Conservation (phyloP, 177 flowering plant genomes). For the Vitis hybrid region DNA sequence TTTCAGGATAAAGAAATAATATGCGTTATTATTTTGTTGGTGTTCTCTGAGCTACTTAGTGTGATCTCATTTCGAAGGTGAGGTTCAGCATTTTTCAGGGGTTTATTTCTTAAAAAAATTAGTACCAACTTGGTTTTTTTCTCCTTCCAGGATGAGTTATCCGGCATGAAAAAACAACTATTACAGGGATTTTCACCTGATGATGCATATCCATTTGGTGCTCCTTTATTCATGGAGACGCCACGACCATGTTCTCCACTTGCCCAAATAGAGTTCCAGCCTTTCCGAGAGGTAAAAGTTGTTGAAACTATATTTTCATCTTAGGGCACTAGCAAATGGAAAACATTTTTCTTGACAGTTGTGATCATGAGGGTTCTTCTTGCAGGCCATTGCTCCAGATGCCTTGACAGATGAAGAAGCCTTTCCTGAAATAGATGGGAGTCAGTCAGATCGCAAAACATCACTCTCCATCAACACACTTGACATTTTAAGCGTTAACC, state of each 20-base stretch:
- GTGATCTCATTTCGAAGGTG: no score
- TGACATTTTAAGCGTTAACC: constrained; percentile 72
- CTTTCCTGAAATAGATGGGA: constrained; percentile 55
- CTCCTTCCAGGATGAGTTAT: constrained; percentile 54
- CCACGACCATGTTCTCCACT: constrained; percentile 76
- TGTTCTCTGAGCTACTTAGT: no score
- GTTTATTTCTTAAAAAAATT: not conserved
- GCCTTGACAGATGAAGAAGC: constrained; percentile 62
- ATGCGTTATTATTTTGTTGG: no score
- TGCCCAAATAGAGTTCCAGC: constrained; percentile 46
- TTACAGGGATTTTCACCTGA: constrained; percentile 72
- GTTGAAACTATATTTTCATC: constrained; percentile 2
- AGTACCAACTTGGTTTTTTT: not conserved
- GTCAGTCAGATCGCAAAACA: constrained; percentile 64
- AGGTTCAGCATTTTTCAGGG: not conserved
- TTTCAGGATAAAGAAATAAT: no score
- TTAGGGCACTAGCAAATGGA: not conserved
- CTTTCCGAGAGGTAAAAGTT: constrained; percentile 58
- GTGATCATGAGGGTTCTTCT: constrained; percentile 13
- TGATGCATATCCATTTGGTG: constrained; percentile 71
- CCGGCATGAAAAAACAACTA: constrained; percentile 52
- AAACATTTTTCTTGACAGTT: not conserved
- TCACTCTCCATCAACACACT: constrained; percentile 48
- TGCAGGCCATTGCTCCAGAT: constrained; percentile 44
- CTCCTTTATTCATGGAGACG: constrained; percentile 75